These are phyloP conservation scores for Tetragonia tetragonoides DNA, from an alignment of 148 eudicot species.

Conservation along the genomic window DNA sequence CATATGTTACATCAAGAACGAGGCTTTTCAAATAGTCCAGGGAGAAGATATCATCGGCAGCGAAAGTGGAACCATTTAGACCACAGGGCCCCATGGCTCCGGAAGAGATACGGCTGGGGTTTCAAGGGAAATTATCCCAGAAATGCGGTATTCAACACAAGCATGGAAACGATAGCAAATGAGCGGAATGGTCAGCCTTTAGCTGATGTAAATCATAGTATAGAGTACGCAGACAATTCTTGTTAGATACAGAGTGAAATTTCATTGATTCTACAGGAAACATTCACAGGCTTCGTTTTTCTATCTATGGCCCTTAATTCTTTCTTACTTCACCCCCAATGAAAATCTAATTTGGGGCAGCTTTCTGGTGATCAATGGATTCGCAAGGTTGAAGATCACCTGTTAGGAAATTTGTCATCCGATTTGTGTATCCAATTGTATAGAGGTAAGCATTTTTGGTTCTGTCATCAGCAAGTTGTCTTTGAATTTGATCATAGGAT, in stretches of 20 bases:
- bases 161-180: slow-evolving; percentile 30
- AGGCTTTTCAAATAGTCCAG: slow-evolving; percentile 32
- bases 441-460: slow-evolving; percentile 16
- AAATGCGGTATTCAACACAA: slow-evolving; percentile 33
- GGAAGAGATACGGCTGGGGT: slow-evolving; percentile 43
- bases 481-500: not conserved
- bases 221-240: slow-evolving; percentile 43
- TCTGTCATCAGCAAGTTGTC: not conserved
- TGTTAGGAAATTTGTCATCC: not conserved
- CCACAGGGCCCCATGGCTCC: slow-evolving; percentile 51
- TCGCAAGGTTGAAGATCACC: slow-evolving; percentile 16
- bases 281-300: slow-evolving; percentile 13
- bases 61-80: slow-evolving; percentile 48
- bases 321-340: not conserved
- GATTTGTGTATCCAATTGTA: slow-evolving; percentile 20
- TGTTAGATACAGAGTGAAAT: slow-evolving; percentile 24
- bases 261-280: slow-evolving; percentile 31
- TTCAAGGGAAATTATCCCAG: slow-evolving; percentile 40
- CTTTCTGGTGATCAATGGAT: not conserved
- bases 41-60: slow-evolving; percentile 53
- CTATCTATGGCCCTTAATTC: not conserved
- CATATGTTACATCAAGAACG: slow-evolving; percentile 29
- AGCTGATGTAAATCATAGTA: slow-evolving; percentile 40
- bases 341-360: slow-evolving; percentile 9
- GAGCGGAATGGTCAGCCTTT: slow-evolving; percentile 32